A percentile compares a stretch with the other conserved stretches of the same genome.
phyloP scores from a whole-genome alignment of 495 filamentous ascomycete genomes.

The Pseudevernia furfuracea region DNA sequence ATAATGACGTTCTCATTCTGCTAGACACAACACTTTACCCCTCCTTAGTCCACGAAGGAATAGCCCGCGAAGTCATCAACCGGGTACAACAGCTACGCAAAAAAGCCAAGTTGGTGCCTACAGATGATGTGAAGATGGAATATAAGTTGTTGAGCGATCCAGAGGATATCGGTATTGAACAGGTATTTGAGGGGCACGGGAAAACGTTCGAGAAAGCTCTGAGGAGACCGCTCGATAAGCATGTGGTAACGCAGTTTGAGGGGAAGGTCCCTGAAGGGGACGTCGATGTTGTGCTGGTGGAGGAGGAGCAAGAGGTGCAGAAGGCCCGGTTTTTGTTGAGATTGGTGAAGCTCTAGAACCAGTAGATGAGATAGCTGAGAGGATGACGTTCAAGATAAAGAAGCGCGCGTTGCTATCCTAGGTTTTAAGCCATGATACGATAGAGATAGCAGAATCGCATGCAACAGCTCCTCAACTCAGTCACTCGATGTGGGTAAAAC shows the following conservation, averaged over 20 bases:
- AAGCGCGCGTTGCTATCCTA: background rate
- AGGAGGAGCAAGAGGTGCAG: slow-evolving; percentile 87
- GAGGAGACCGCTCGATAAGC: slow-evolving; percentile 70
- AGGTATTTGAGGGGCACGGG: slow-evolving; percentile 63
- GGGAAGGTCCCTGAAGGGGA: slow-evolving; percentile 51
- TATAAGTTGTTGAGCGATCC: slow-evolving; percentile 70
- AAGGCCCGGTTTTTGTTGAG: slow-evolving; percentile 79
- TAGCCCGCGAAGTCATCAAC: slow-evolving; percentile 77
- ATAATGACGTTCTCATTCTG: slow-evolving; percentile 73
- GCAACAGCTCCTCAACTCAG: background rate
- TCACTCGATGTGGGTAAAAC: background rate
- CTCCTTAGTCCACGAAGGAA: slow-evolving; percentile 64
- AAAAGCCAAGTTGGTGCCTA: slow-evolving; percentile 70
- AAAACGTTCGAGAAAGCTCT: slow-evolving; percentile 69
- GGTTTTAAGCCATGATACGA: background rate
- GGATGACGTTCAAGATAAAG: background rate
- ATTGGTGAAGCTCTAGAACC: slow-evolving; percentile 61
- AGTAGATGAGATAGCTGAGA: background rate
- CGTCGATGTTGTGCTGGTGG: slow-evolving; percentile 57
- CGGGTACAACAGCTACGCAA: slow-evolving; percentile 74
- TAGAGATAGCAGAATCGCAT: background rate
- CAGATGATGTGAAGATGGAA: slow-evolving; percentile 81
- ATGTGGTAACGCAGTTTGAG: slow-evolving; percentile 54
- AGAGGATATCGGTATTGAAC: slow-evolving; percentile 63
- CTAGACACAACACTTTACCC: slow-evolving; percentile 68